These are phyloP conservation scores for Colletotrichum neosansevieriae DNA, from an alignment of 2,329 filamentous ascomycete species.

Conservation along the genomic window DNA sequence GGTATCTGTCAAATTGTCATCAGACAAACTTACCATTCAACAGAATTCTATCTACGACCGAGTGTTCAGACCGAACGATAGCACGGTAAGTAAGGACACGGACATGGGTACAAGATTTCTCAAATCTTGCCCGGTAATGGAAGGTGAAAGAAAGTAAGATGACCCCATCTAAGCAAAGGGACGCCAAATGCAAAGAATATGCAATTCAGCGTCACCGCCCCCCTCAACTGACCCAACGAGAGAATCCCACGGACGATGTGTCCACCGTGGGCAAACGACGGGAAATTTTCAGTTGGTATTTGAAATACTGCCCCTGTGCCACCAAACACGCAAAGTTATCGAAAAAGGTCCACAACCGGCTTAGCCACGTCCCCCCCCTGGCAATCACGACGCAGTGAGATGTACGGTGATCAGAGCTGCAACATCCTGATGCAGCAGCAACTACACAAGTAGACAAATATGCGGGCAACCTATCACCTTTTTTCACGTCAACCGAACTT, in stretches of 20 bases:
- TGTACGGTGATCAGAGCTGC: conserved; percentile 2
- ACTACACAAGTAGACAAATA: conserved; percentile 6
- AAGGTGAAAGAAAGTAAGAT: conserved; percentile 22
- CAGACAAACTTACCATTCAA: conserved; percentile 17
- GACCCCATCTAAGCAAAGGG: conserved; percentile 8
- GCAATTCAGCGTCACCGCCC: conserved; percentile 28
- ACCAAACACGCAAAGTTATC: background rate
- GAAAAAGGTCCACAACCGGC: background rate
- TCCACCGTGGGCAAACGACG: background rate
- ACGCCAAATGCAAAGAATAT: conserved; percentile 20
- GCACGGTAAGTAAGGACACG: background rate
- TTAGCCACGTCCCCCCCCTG: background rate
- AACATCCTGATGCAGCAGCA: background rate
- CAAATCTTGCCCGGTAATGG: background rate
- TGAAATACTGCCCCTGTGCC: conserved; percentile 24
- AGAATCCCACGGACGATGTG: conserved; percentile 21
- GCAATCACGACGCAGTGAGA: conserved; percentile 16
- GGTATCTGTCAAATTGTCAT: conserved; percentile 1
- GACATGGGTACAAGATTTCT: background rate
- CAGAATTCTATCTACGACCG: conserved; percentile 6
- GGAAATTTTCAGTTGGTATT: conserved; percentile 8
- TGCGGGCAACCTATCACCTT: conserved; percentile 13
- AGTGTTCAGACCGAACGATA: background rate
- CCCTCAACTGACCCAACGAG: background rate
- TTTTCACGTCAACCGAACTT: background rate